A percentile compares a stretch with the other conserved stretches of the same genome.
Evolutionary conservation across 805 yeast species (phyloP).

Genomic region (Metschnikowia peoriensis): DNA sequence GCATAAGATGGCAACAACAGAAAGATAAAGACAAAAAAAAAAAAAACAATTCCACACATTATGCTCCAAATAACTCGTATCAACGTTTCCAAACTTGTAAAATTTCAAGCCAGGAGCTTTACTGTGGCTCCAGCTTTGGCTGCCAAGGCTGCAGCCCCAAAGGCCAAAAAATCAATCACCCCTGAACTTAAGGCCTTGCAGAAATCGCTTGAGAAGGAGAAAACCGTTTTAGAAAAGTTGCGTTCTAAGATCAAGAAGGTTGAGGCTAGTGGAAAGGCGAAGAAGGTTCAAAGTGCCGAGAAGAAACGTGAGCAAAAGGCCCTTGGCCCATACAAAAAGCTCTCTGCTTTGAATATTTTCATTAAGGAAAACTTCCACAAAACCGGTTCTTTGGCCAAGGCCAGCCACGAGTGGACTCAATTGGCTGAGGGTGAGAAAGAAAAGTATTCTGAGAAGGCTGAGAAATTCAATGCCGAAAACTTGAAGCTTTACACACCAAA

Average conservation of each 20-base stretch:
- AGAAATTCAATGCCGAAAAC: slow-evolving; percentile 27
- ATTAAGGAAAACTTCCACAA: slow-evolving; percentile 22
- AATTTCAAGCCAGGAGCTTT: slow-evolving; percentile 2
- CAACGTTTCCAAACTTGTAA: neutral
- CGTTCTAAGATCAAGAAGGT: slow-evolving; percentile 14
- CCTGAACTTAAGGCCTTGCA: slow-evolving; percentile 12
- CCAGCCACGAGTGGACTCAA: slow-evolving; percentile 24
- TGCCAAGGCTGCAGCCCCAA: slow-evolving; percentile 5
- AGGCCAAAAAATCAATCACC: neutral
- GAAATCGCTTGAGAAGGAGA: slow-evolving; percentile 23
- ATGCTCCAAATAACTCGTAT: slow-evolving; percentile 6
- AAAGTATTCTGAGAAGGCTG: slow-evolving; percentile 24
- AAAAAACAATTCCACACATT: neutral
- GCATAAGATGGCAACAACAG: neutral
- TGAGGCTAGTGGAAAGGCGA: slow-evolving; percentile 10
- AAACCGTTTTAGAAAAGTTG: slow-evolving; percentile 11
- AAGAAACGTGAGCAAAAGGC: slow-evolving; percentile 20
- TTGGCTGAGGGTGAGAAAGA: slow-evolving; percentile 31
- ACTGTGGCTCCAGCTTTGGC: slow-evolving; percentile 1
- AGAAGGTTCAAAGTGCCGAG: slow-evolving; percentile 12
- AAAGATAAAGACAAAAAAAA: neutral
- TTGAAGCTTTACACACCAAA: slow-evolving; percentile 27
- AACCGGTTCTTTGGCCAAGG: slow-evolving; percentile 17
- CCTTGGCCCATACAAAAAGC: slow-evolving; percentile 22
- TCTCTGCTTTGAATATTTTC: slow-evolving; percentile 25